Base-by-base conservation (phyloP, 2,329 filamentous ascomycete genomes). In the Fusarium heterosporum region DNA sequence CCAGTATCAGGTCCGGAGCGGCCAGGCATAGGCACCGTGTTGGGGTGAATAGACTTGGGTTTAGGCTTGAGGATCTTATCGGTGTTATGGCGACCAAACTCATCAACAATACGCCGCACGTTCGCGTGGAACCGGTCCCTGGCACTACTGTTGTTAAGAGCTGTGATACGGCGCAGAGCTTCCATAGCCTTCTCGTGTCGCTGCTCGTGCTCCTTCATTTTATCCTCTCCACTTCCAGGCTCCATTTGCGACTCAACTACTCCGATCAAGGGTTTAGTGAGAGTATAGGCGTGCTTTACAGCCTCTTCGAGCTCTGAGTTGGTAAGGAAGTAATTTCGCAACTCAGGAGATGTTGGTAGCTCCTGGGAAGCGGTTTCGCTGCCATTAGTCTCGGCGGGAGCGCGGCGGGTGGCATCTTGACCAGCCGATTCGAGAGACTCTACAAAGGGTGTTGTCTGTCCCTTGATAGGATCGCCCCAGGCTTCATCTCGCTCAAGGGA, bases 1-100 rank as follows among this genome's bases (percentile, higher is more conserved):
- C 96, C 96, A 1, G 95, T 99, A 76, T 99, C 96, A 7, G 91
- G 91, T 0, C 96, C 96, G n/a, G 89, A 88, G 30, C 96, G 90
- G 26, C 71, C 68, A 58, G 78, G 81, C 80, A 72, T 79, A 60
- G 78, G 78, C 71, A 77, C 75, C 16, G 72, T 75, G 52, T 79
- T 74, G 71, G 81, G 74, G 60, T 76, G 64, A 38, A 83, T 80
- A 36, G 81, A 82, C 40, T 82, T 77, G 4, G 86, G 82, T 76
- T 89, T 91, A 1, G 88, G 88, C 25, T 85, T 84, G 29, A 99
- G 85, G 6, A 80, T 76, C 10, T 78, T 73, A 78, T 99, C 96
- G 2, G 96, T 99, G 71, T 90, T 88, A 83, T 99, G 96, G 48
- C 96, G 89, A 48, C 96, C 96, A 74, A 99, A 97, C 4, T 88